phyloP scores from a whole-genome alignment of 1,284 basidiomycete species.

The Leccinum fuscescens region DNA sequence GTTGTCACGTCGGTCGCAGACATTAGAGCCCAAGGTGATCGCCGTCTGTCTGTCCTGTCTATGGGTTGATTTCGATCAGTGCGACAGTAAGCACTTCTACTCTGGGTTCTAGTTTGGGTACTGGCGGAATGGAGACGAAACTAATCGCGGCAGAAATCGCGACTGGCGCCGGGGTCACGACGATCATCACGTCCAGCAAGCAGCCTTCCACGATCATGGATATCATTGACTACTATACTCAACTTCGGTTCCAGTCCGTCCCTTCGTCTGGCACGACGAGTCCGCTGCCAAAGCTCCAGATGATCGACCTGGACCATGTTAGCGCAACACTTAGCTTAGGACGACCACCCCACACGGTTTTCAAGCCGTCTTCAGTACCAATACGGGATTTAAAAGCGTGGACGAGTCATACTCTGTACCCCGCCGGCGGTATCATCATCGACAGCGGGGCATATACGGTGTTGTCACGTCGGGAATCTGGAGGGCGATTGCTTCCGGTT shows the following conservation, averaged over 20 bases:
- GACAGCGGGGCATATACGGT: constrained; percentile 89
- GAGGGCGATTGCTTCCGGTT: constrained; percentile 86
- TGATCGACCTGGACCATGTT: constrained; percentile 28
- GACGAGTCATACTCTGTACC: constrained; percentile 90
- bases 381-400: constrained; percentile 92
- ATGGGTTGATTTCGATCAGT: neutral
- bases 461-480: constrained; percentile 80
- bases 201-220: constrained; percentile 75
- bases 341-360: constrained; percentile 85
- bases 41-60: neutral
- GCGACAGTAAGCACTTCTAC: constrained; percentile 83
- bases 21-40: constrained; percentile 78
- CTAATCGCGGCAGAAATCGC: constrained; percentile 98
- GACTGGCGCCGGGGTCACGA: constrained; percentile 93
- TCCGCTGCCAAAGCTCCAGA: constrained; percentile 33
- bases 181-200: constrained; percentile 85
- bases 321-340: constrained; percentile 20
- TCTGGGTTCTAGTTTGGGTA: constrained; percentile 89
- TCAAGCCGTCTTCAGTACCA: constrained; percentile 73
- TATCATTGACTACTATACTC: constrained; percentile 76
- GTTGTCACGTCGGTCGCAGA: constrained; percentile 81
- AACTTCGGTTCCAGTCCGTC: constrained; percentile 37
- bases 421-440: constrained; percentile 85
- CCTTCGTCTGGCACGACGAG: constrained; percentile 40
- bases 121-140: constrained; percentile 99